A percentile compares a stretch with the other conserved stretches of the same genome.
phyloP scores from a whole-genome alignment of 148 eudicot genomes.

The Vaccinium darrowii region DNA sequence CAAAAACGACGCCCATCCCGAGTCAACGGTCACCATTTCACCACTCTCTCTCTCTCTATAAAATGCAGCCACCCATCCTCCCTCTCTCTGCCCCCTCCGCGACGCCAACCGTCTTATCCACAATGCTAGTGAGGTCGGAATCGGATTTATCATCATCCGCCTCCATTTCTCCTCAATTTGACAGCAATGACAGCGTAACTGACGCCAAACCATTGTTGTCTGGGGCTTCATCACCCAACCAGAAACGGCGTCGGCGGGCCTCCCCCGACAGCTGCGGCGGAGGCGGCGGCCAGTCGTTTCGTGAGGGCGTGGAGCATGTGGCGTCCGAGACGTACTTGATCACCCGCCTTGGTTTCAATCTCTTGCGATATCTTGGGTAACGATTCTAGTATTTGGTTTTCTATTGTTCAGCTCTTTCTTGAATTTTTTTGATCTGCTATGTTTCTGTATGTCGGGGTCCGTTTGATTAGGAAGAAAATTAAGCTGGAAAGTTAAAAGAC shows the following conservation, averaged over 20 bases:
- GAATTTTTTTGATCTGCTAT: neutral
- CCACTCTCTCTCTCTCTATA: neutral
- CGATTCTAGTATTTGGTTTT: neutral
- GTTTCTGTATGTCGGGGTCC: no score
- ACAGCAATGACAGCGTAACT: neutral
- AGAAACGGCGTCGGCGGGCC: slow-evolving; percentile 17
- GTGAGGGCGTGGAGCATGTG: neutral
- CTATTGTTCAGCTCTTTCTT: no score
- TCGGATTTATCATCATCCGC: neutral
- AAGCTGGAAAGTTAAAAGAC: no score
- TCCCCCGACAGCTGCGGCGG: neutral
- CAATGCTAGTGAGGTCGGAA: slow-evolving; percentile 10
- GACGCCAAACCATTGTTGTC: neutral
- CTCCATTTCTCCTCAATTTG: neutral
- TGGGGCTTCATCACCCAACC: neutral
- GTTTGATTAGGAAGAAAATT: no score
- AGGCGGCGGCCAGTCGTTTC: neutral
- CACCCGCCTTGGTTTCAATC: slow-evolving; percentile 15
- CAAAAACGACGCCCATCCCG: neutral
- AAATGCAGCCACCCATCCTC: slow-evolving; percentile 10
- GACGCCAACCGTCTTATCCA: neutral
- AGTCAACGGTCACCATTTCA: neutral
- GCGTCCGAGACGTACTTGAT: slow-evolving; percentile 11
- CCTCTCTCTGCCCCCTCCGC: neutral
- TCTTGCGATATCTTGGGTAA: slow-evolving; percentile 21